Base-by-base conservation (phyloP, 768 basidiomycete genomes). In the Lactarius pseudohatsudake region DNA sequence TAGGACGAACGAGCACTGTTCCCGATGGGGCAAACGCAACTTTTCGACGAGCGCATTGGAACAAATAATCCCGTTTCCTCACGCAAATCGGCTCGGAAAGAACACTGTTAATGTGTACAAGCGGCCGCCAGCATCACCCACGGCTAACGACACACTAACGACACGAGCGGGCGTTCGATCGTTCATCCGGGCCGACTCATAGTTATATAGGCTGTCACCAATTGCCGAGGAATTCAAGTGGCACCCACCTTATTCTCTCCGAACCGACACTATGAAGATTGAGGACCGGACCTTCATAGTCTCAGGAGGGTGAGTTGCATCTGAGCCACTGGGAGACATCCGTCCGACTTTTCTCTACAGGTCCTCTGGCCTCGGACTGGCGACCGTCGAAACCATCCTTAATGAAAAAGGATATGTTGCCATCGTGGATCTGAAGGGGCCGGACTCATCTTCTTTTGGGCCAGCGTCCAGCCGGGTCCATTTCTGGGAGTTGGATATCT, bases 351-450 rank as follows among this genome's bases (percentile, higher is more conserved):
- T 38, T 22, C 43, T 32, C n/a, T 22, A 30, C 65, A 86, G 85
- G 16, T 84, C 84, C 20, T 84, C 84, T 26, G 86, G 86, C 28
- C 78, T 86, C 13, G 86, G 86, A 20, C 78, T 85, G 10, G 82
- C 83, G 6, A 84, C 85, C 3, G 82, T 79, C 8, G 73, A 77
- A 6, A 78, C 78, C 61, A 78, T 88, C 38, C 76, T 83, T 43
- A 69, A 86, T 34, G 63, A 61, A 15, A 53, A 59, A 2, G 69
- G 68, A 62, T 64, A 64, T 13, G 69, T 64, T 40, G 79, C 84
- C n/a, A 79, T 85, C 22, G 69, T 87, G 66, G 86, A 88, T 74
- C 77, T 79, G 18, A 72, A 78, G 7, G 74, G 79, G 9, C 80
- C 80, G n/a, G 56, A 61, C 7, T 13, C 32, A 20, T 41, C 41